Base-by-base conservation (phyloP, 768 basidiomycete species). In the Pulveroboletus frians region DNA sequence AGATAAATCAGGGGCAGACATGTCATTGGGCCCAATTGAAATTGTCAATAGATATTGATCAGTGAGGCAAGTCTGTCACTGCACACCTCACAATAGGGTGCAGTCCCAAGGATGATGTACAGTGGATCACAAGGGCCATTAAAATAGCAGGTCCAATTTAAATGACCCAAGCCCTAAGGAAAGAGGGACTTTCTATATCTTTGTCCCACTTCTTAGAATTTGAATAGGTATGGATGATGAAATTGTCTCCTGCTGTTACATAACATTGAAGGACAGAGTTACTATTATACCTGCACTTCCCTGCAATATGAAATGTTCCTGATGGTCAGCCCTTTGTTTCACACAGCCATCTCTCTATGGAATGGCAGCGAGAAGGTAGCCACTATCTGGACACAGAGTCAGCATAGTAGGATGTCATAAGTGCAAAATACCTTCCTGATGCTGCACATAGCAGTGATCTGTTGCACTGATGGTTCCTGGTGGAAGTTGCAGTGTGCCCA, bases 161-260 rank as follows among this genome's bases (percentile, higher is more conserved):
- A 50, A 4, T 43, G 39, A 31, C 30, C 41, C 55, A 44, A 18
- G 11, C 32, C 53, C 55, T 49, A 54, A 45, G 53, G 53, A 60
- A 60, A 52, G 37, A 52, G 9, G 9, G 55, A 39, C 49, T 47
- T 57, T 56, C 59, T 42, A 15, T 57, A 59, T 63, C 63, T 53
- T 23, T 13, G 45, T 36, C 40, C 23, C 23, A 23, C 23, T 23
- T 23, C 23, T 23, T 5, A 5, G 23, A 23, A 23, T 23, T 23
- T 5, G 23, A 23, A 23, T 5, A 5, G 23, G 23, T 5, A 23
- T 23, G 23, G 23, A 5, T 23, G 23, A 23, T 5, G 5, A 23
- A 23, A 5, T 23, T 5, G 23, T 5, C 23, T 23, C 23, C 23
- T 23, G 23, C 23, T 5, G 23, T 5, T 23, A 23, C 23, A 23